Conservation (phyloP, 495 filamentous ascomycete genomes). For the Podospora australis region DNA sequence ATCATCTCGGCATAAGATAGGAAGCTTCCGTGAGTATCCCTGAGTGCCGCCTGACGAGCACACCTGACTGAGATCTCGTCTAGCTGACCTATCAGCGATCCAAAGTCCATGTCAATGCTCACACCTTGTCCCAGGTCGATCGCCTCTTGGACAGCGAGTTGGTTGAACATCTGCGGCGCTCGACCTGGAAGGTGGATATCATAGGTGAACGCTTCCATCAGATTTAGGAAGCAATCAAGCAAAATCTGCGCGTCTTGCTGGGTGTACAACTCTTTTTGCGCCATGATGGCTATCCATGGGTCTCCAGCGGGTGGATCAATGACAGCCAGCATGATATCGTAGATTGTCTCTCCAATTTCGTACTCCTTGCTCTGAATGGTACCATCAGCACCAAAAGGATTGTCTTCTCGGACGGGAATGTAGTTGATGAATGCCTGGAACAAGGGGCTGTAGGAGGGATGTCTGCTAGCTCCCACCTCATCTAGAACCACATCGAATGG, state of each 20-base stretch:
- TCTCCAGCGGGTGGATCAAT: constrained; percentile 10
- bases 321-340: constrained; percentile 26
- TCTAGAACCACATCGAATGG: constrained; percentile 26
- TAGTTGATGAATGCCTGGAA: constrained; percentile 20
- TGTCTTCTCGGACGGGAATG: constrained; percentile 27
- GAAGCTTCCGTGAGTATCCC: neutral
- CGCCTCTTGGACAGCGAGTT: constrained; percentile 7
- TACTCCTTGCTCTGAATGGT: constrained; percentile 17
- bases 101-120: constrained; percentile 1
- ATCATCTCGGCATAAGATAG: constrained; percentile 9
- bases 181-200: neutral
- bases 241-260: constrained; percentile 11
- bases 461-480: constrained; percentile 20
- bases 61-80: neutral
- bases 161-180: constrained; percentile 5
- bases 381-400: constrained; percentile 16
- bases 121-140: constrained; percentile 17
- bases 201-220: constrained; percentile 18
- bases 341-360: constrained; percentile 18
- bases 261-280: constrained; percentile 15
- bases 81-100: constrained; percentile 3
- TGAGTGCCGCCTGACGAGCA: neutral
- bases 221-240: constrained; percentile 24
- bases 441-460: constrained; percentile 11
- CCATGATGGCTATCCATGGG: constrained; percentile 8